These are phyloP conservation scores for Phlebiopsis gigantea DNA, from an alignment of 768 basidiomycete genomes.

Conservation along the genomic window DNA sequence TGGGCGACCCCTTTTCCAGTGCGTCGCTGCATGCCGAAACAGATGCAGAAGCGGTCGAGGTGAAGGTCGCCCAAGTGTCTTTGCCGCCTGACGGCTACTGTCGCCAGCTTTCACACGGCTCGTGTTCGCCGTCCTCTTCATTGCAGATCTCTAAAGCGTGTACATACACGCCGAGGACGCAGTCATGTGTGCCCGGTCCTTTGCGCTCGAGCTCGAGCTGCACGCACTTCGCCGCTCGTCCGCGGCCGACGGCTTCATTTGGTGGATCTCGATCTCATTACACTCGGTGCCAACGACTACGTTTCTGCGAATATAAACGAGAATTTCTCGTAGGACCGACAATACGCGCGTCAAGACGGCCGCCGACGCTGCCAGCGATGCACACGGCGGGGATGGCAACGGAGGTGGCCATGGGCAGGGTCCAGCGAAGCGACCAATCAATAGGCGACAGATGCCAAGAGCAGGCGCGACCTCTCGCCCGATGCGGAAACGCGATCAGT, in stretches of 20 bases:
- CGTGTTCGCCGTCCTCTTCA: neutral
- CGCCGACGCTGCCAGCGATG: neutral
- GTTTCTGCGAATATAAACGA: neutral
- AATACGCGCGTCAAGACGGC: neutral
- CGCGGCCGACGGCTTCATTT: neutral
- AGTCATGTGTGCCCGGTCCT: neutral
- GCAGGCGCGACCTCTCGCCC: slow-evolving; percentile 3
- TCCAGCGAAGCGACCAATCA: neutral
- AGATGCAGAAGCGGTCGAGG: slow-evolving; percentile 1
- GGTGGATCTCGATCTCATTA: neutral
- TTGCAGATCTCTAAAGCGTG: neutral
- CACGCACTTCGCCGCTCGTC: neutral
- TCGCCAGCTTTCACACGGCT: neutral
- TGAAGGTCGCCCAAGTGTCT: neutral
- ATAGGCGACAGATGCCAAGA: neutral
- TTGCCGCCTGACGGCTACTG: neutral
- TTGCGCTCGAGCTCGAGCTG: neutral
- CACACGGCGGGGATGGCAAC: neutral
- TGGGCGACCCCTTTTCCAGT: slow-evolving; percentile 47
- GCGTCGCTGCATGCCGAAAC: slow-evolving; percentile 53
- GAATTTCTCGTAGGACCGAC: neutral
- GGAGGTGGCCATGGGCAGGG: neutral
- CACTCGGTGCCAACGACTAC: neutral
- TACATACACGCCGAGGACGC: neutral
- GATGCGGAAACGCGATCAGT: slow-evolving; percentile 3